Percentiles rank a stretch among this genome's conserved stretches.
phyloP scores from a whole-genome alignment of 768 basidiomycete species.

The Suillus luteus region DNA sequence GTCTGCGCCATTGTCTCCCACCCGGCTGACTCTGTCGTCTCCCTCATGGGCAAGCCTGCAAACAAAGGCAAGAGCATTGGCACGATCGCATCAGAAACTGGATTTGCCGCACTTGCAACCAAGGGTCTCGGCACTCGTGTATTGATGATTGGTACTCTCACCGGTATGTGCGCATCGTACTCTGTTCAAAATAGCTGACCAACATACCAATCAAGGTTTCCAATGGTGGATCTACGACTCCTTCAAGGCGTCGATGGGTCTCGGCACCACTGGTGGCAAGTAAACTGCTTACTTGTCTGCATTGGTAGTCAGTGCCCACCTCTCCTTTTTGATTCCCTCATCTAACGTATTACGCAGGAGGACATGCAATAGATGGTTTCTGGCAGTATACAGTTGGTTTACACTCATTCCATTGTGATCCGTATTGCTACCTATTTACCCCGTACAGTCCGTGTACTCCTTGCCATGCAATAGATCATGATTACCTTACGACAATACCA shows the following conservation, averaged over 20 bases:
- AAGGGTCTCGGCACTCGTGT: constrained; percentile 89
- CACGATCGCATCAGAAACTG: constrained; percentile 70
- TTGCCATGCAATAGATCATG: constrained; percentile 14
- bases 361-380: constrained; percentile 17
- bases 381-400: constrained; percentile 14
- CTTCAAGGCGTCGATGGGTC: constrained; percentile 82
- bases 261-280: constrained; percentile 89
- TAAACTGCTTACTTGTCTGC: constrained; percentile 38
- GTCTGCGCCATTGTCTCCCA: constrained; percentile 96
- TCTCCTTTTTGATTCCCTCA: background rate
- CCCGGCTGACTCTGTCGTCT: constrained; percentile 92
- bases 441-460: constrained; percentile 6
- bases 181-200: background rate
- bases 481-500: background rate
- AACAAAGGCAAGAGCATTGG: constrained; percentile 83
- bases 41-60: constrained; percentile 86
- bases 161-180: constrained; percentile 33
- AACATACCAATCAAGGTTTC: constrained; percentile 54
- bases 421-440: constrained; percentile 7
- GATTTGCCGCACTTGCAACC: constrained; percentile 63
- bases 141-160: constrained; percentile 74
- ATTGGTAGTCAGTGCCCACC: background rate
- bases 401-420: constrained; percentile 6
- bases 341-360: constrained; percentile 14
- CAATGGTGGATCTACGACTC: constrained; percentile 95